These are phyloP conservation scores for Rhizopogon sp. DNA, from an alignment of 768 basidiomycete genomes.

Conservation along the genomic window DNA sequence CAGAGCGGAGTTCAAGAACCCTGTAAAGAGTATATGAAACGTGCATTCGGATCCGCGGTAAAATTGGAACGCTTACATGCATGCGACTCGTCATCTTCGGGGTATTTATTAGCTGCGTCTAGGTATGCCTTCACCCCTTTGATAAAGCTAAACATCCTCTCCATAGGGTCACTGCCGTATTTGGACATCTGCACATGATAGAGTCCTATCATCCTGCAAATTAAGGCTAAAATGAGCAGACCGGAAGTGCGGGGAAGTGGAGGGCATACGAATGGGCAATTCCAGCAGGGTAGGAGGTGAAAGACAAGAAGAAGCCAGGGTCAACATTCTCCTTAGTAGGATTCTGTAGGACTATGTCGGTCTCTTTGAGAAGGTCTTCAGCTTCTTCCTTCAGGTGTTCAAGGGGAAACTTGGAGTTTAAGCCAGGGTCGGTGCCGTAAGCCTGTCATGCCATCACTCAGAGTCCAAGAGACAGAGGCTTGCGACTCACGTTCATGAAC, in stretches of 20 bases:
- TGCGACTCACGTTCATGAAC: conserved; percentile 3
- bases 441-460: neutral
- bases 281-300: conserved; percentile 10
- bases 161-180: neutral
- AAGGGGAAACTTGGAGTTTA: conserved; percentile 7
- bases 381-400: conserved; percentile 14
- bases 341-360: neutral
- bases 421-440: neutral
- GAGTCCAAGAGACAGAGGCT: neutral
- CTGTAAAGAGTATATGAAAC: neutral
- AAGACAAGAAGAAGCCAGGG: conserved; percentile 13
- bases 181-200: conserved; percentile 1
- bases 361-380: conserved; percentile 10
- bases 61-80: conserved; percentile 5
- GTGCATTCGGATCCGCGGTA: too few species aligned
- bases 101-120: conserved; percentile 7
- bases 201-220: neutral
- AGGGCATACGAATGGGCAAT: conserved; percentile 11
- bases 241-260: too few species aligned
- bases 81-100: conserved; percentile 15
- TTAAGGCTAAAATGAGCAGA: neutral
- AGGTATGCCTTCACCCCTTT: conserved; percentile 6
- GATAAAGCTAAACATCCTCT: neutral
- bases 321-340: neutral
- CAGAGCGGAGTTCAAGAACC: neutral